These are phyloP conservation scores for Adansonia gregorii DNA, from an alignment of 441 rosid genomes.

Conservation along the genomic window DNA sequence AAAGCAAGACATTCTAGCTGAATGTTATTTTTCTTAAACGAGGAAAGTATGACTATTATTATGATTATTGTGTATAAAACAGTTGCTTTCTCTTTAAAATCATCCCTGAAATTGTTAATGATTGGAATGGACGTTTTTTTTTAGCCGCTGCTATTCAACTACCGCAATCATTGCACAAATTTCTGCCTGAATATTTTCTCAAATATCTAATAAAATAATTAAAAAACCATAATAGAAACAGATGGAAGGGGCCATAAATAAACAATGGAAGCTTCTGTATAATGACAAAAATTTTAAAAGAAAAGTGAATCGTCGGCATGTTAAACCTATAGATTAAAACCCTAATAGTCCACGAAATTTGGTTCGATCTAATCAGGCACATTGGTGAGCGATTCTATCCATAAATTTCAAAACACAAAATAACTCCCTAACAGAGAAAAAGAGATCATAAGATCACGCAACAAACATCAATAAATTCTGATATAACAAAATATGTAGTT, in stretches of 20 bases:
- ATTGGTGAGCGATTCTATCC: background rate
- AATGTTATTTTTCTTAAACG: background rate
- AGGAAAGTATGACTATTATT: background rate
- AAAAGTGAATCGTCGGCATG: background rate
- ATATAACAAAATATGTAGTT: background rate
- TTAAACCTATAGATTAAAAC: constrained; percentile 5
- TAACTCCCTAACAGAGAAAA: background rate
- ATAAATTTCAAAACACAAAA: background rate
- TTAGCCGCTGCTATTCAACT: constrained; percentile 1
- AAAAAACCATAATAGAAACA: background rate
- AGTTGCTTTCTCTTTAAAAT: background rate
- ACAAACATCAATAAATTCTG: background rate
- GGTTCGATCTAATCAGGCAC: background rate
- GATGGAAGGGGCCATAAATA: background rate
- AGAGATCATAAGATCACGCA: background rate
- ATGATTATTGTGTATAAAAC: background rate
- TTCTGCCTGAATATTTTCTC: background rate
- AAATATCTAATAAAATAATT: background rate
- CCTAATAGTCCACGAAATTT: constrained; percentile 5
- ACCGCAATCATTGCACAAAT: background rate
- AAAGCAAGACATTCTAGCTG: background rate
- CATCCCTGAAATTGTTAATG: constrained; percentile 8
- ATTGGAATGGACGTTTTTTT: background rate
- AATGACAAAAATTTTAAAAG: background rate
- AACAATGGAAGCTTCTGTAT: background rate